Evolutionary conservation across 176 grass and related monocot species (phyloP), one percentile per base, ranked within the genome.

Genomic region (Cenchrus americanus): DNA sequence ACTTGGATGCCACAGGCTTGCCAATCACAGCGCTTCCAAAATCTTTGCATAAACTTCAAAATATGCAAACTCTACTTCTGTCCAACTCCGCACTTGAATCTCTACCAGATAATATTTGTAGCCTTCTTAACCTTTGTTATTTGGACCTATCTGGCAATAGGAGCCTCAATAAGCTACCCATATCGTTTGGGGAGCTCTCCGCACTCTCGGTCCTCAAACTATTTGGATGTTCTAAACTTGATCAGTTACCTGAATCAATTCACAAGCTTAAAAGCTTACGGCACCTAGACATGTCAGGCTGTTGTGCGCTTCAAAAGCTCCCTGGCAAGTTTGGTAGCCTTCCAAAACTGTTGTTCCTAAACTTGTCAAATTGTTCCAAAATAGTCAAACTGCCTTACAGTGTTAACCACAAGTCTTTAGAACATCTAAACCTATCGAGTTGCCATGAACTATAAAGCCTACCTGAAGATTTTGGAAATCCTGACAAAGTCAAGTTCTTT

Each of bases 31-130:
- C 24, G 61, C 43, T 91, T 59, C 81, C 89, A 23, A 61, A 91
- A 19, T 84, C 66, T 32, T 49, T 72, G 6, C 12, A 22, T 73
- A 85, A 17, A 8, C 76, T 89, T 23, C 59, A 82, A 24, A 80
- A 83, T 54, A 71, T 92, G 26, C 43, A 86, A 69, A 79, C 75
- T 82, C 8, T 92, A 11, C 74, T 86, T 48, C 3, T 92, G 4
- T 77, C 83, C 63, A 57, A 70, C 18, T 92, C 74, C 30, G 14
- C 71, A 70, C 70, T 71, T 86, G 58, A 80, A 78, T 19, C 82
- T 7, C 60, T 89, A 66, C 86, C 90, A 32, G 66, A 83, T 10
- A 49, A 76, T 58, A 59, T 92, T 0, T n/a, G 59, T 62, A 5
- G 21, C 14, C 86, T 92, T 5, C 17, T 44, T 42, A 86, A 76